These are phyloP conservation scores for Aleurites moluccanus DNA, from an alignment of 441 rosid genomes.

Conservation along the genomic window DNA sequence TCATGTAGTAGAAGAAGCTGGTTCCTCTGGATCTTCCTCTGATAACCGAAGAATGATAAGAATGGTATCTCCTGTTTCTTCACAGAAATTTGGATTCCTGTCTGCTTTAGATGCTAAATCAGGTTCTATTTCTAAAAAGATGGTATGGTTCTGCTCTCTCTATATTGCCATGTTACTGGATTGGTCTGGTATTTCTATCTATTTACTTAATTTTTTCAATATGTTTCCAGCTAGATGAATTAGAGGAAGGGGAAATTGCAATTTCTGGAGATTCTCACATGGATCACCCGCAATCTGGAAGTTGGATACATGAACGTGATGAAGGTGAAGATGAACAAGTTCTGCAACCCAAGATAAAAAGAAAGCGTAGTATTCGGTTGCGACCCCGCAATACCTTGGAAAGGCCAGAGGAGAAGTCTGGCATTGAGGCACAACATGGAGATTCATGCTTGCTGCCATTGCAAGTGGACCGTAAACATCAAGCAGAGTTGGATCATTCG, in stretches of 20 bases:
- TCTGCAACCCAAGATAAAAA: conserved; percentile 90
- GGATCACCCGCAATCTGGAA: conserved; percentile 92
- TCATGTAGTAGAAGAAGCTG: conserved; percentile 61
- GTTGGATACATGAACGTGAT: conserved; percentile 93
- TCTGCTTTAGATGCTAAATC: conserved; percentile 97
- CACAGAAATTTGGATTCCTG: conserved; percentile 93
- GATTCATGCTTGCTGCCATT: conserved; percentile 53
- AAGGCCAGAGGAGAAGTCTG: conserved; percentile 57
- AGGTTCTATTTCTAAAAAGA: conserved; percentile 71
- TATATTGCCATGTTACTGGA: conserved; percentile 20
- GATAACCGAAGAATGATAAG: conserved; percentile 60
- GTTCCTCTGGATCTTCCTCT: conserved; percentile 93
- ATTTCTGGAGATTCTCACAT: conserved; percentile 90
- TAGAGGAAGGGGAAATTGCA: conserved; percentile 98
- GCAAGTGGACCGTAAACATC: conserved; percentile 64
- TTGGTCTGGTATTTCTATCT: conserved; percentile 18
- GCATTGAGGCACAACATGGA: conserved; percentile 55
- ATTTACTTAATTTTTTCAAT: conserved; percentile 25
- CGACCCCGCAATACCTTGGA: conserved; percentile 85
- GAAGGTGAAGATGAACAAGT: conserved; percentile 99
- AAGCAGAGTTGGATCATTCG: conserved; percentile 51
- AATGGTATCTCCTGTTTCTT: conserved; percentile 86
- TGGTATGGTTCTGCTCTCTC: conserved; percentile 51
- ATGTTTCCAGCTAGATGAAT: conserved; percentile 72
- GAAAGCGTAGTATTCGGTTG: conserved; percentile 91